A percentile compares a stretch with the other conserved stretches of the same genome.
Conservation (phyloP, 192 early-diverging fungal genomes). For the Paraglomus brasilianum region DNA sequence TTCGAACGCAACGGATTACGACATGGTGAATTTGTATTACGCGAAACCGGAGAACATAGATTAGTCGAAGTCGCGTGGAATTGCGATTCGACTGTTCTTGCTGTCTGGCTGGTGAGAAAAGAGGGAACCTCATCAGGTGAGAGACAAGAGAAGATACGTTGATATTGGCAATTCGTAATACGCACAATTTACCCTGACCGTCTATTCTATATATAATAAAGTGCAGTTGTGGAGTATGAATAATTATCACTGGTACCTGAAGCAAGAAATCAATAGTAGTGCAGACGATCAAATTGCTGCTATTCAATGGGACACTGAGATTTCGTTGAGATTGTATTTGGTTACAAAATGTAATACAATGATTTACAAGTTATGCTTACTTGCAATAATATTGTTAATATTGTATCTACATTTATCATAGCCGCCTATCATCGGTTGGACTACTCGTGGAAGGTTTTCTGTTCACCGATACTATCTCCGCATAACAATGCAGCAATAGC, state of each 20-base stretch:
- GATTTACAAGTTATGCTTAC: background rate
- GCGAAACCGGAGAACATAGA: constrained; percentile 48
- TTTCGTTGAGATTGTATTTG: constrained; percentile 62
- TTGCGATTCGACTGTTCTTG: constrained; percentile 83
- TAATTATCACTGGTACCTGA: constrained; percentile 98
- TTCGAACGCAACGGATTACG: constrained; percentile 94
- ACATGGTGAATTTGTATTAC: constrained; percentile 88
- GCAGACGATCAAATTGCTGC: constrained; percentile 42
- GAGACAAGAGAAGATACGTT: constrained; percentile 27
- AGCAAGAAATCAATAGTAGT: constrained; percentile 71
- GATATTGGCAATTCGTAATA: background rate
- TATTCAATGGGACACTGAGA: constrained; percentile 85
- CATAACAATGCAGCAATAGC: constrained; percentile 60
- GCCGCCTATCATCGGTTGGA: constrained; percentile 43
- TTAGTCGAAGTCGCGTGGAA: constrained; percentile 78
- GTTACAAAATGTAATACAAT: constrained; percentile 39
- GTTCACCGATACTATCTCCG: constrained; percentile 37
- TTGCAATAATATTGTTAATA: constrained; percentile 2
- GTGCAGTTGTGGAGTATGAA: constrained; percentile 91
- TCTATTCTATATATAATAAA: constrained; percentile 26
- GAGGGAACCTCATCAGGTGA: constrained; percentile 27
- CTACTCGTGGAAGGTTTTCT: constrained; percentile 44
- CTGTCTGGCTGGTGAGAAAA: constrained; percentile 57
- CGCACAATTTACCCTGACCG: background rate
- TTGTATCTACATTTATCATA: background rate